Evolutionary conservation across 345 rosid species (phyloP).

Genomic region (Linum trigynum): DNA sequence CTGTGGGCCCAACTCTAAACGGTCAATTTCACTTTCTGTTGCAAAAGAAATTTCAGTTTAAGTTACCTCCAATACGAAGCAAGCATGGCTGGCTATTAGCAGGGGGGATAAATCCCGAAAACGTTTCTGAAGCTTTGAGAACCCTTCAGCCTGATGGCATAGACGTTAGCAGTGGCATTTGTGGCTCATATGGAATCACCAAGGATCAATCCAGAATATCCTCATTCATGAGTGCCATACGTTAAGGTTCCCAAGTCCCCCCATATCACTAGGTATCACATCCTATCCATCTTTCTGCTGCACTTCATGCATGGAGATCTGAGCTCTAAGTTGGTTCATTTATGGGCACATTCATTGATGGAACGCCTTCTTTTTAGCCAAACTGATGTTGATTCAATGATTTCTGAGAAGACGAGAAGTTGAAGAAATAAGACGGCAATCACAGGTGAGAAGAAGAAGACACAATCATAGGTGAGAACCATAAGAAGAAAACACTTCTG

Average conservation of each 20-base stretch:
- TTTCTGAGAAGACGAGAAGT: too few relatives aligned
- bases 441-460: too few relatives aligned
- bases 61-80: conserved; percentile 60
- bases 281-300: too few relatives aligned
- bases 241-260: conserved; percentile 2
- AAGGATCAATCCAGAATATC: conserved; percentile 51
- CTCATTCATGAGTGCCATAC: conserved; percentile 49
- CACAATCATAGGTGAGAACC: too few relatives aligned
- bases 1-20: conserved; percentile 81
- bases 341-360: too few relatives aligned
- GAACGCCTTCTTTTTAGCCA: too few relatives aligned
- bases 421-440: too few relatives aligned
- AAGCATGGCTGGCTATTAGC: conserved; percentile 83
- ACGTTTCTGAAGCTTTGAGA: conserved; percentile 52
- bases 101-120: conserved; percentile 66
- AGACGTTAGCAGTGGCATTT: conserved; percentile 84
- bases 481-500: too few relatives aligned
- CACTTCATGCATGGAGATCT: too few relatives aligned
- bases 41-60: conserved; percentile 74
- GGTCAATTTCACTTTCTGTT: conserved; percentile 57
- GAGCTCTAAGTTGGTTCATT: too few relatives aligned
- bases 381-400: too few relatives aligned
- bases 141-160: conserved; percentile 57
- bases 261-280: too few relatives aligned
- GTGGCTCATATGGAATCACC: conserved; percentile 53